phyloP scores from a whole-genome alignment of 306 rosid species.

The Urtica urens region DNA sequence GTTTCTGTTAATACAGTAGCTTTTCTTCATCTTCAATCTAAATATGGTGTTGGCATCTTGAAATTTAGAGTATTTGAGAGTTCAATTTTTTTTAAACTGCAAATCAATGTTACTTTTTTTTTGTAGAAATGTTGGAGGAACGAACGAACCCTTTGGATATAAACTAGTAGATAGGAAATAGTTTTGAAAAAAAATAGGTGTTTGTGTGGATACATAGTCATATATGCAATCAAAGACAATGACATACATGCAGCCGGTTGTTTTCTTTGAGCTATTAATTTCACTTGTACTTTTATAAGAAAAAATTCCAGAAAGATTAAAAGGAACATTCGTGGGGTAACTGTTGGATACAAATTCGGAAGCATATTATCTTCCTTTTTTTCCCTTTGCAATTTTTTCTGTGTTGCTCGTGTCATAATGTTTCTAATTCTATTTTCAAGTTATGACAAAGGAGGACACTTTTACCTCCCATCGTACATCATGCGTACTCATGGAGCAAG shows the following conservation, averaged over 20 bases:
- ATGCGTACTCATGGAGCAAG: constrained; percentile 93
- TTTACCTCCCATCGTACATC: constrained; percentile 70
- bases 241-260: too few relatives aligned
- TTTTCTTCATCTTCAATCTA: constrained; percentile 1
- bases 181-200: neutral
- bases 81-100: neutral
- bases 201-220: too few relatives aligned
- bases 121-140: too few relatives aligned
- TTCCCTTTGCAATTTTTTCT: neutral
- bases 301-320: too few relatives aligned
- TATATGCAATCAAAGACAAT: too few relatives aligned
- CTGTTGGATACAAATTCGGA: constrained; percentile 1
- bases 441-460: constrained; percentile 89
- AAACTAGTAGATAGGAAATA: neutral
- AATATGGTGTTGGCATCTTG: neutral
- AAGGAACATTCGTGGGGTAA: neutral
- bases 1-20: constrained; percentile 5
- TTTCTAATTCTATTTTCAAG: constrained; percentile 24
- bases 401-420: constrained; percentile 1
- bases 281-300: too few relatives aligned
- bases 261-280: too few relatives aligned
- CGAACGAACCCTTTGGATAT: neutral
- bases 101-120: constrained; percentile 6
- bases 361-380: constrained; percentile 8
- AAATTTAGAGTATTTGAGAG: neutral